Conservation (phyloP, 805 yeast species). For the Kodamaea laetipori region DNA sequence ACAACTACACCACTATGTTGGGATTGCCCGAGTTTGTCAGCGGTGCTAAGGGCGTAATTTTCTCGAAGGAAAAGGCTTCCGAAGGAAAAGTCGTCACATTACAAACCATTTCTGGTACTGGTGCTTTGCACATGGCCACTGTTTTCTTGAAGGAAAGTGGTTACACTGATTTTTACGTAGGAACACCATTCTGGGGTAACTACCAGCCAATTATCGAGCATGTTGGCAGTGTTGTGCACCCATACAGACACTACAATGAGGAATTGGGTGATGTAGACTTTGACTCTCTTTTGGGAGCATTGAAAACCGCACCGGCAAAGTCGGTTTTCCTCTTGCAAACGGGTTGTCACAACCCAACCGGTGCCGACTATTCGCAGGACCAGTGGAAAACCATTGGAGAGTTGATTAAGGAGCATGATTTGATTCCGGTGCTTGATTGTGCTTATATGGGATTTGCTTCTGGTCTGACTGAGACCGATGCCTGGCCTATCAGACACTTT, state of each 20-base stretch:
- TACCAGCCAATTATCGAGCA: slow-evolving; percentile 38
- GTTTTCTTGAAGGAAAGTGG: slow-evolving; percentile 30
- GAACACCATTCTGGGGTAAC: slow-evolving; percentile 44
- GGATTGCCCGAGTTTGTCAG: slow-evolving; percentile 41
- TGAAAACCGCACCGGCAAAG: slow-evolving; percentile 32
- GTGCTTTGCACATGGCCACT: slow-evolving; percentile 42
- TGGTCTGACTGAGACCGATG: slow-evolving; percentile 33
- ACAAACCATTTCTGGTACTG: slow-evolving; percentile 47
- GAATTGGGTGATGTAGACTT: slow-evolving; percentile 33
- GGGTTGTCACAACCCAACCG: slow-evolving; percentile 50
- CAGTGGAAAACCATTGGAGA: slow-evolving; percentile 39
- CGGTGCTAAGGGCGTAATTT: slow-evolving; percentile 38
- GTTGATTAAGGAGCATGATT: slow-evolving; percentile 25
- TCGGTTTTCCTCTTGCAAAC: slow-evolving; percentile 43
- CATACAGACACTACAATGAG: slow-evolving; percentile 36
- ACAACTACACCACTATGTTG: slow-evolving; percentile 44
- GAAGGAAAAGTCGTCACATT: slow-evolving; percentile 35
- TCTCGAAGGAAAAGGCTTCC: slow-evolving; percentile 31
- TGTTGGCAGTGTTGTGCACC: slow-evolving; percentile 28
- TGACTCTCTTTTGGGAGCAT: slow-evolving; percentile 24
- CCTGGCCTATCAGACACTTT: slow-evolving; percentile 41
- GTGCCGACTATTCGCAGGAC: slow-evolving; percentile 38
- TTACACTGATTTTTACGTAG: slow-evolving; percentile 32
- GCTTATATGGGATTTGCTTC: slow-evolving; percentile 47
- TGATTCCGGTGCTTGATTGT: slow-evolving; percentile 39